These are phyloP conservation scores for Gynandropsis gynandra DNA, from an alignment of 345 rosid species.

Conservation along the genomic window DNA sequence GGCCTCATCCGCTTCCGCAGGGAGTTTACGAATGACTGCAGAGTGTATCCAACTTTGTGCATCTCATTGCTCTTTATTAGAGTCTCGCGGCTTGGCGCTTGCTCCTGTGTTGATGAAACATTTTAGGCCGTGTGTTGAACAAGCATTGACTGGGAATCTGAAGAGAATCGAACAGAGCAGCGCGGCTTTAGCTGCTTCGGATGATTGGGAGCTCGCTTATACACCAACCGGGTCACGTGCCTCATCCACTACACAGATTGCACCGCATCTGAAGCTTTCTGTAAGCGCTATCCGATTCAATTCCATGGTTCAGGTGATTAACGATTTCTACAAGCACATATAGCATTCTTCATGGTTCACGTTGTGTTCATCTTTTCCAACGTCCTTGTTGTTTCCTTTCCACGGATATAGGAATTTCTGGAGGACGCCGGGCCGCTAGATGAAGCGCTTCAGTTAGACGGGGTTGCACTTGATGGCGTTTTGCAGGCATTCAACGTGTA, in stretches of 20 bases:
- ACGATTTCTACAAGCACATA: background rate
- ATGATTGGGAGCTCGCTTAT: constrained; percentile 68
- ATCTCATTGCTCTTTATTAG: constrained; percentile 68
- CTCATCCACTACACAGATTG: constrained; percentile 34
- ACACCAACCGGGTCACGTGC: constrained; percentile 48
- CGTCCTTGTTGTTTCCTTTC: background rate
- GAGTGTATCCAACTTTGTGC: constrained; percentile 66
- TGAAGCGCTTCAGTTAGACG: constrained; percentile 68
- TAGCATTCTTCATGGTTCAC: too few species aligned
- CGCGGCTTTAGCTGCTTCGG: constrained; percentile 75
- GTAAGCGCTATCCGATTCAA: constrained; percentile 72
- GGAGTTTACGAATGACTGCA: constrained; percentile 59
- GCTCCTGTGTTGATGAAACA: constrained; percentile 64
- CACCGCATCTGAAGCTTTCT: constrained; percentile 62
- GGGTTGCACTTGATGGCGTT: constrained; percentile 69
- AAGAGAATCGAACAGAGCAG: constrained; percentile 72
- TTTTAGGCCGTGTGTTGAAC: constrained; percentile 58
- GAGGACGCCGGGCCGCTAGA: constrained; percentile 81
- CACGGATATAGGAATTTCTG: constrained; percentile 51
- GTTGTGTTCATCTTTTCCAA: background rate
- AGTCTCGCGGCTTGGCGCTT: constrained; percentile 81
- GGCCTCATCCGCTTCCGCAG: constrained; percentile 73
- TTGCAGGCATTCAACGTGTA: constrained; percentile 60
- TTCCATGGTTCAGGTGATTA: constrained; percentile 72
- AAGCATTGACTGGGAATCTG: constrained; percentile 56